Percentiles rank a stretch among this genome's conserved stretches.
phyloP scores from a whole-genome alignment of 2,329 filamentous ascomycete species.

The Zasmidium cellare region DNA sequence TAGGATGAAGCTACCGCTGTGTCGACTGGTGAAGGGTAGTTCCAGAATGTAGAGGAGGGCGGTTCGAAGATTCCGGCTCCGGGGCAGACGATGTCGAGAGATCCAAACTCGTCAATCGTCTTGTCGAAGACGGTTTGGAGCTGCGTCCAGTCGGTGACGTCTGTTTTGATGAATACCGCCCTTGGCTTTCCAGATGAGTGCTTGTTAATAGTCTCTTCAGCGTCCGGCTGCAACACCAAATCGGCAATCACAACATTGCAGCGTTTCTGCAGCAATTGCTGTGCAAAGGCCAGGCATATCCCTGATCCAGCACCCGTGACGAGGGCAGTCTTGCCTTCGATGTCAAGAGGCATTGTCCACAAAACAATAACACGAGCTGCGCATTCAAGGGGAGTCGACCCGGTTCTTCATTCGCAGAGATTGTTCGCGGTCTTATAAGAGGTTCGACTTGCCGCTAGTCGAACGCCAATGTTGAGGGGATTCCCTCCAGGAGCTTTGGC shows the following conservation, averaged over 20 bases:
- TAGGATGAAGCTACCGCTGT: slow-evolving; percentile 17
- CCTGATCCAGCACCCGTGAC: slow-evolving; percentile 53
- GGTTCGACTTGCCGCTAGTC: too few species aligned
- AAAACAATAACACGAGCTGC: too few species aligned
- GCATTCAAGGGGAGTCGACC: too few species aligned
- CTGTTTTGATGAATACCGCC: slow-evolving; percentile 47
- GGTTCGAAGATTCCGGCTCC: slow-evolving; percentile 53
- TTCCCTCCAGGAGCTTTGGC: too few species aligned
- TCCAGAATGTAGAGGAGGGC: slow-evolving; percentile 50
- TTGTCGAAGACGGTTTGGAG: slow-evolving; percentile 52
- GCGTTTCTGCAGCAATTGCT: slow-evolving; percentile 43
- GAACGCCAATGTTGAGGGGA: too few species aligned
- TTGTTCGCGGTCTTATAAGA: too few species aligned
- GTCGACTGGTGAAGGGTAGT: slow-evolving; percentile 15
- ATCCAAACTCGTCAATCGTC: slow-evolving; percentile 49
- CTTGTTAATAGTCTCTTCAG: slow-evolving; percentile 41
- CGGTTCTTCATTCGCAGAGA: too few species aligned
- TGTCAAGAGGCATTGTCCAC: neutral
- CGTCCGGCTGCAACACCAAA: slow-evolving; percentile 49
- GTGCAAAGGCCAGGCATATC: slow-evolving; percentile 49
- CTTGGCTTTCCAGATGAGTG: slow-evolving; percentile 34
- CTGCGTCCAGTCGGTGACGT: slow-evolving; percentile 52
- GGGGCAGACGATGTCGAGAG: slow-evolving; percentile 49
- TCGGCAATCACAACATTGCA: slow-evolving; percentile 54
- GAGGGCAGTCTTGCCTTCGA: slow-evolving; percentile 49